Conservation (phyloP, 2,329 filamentous ascomycete genomes). For the Ceratocystis huliohia region DNA sequence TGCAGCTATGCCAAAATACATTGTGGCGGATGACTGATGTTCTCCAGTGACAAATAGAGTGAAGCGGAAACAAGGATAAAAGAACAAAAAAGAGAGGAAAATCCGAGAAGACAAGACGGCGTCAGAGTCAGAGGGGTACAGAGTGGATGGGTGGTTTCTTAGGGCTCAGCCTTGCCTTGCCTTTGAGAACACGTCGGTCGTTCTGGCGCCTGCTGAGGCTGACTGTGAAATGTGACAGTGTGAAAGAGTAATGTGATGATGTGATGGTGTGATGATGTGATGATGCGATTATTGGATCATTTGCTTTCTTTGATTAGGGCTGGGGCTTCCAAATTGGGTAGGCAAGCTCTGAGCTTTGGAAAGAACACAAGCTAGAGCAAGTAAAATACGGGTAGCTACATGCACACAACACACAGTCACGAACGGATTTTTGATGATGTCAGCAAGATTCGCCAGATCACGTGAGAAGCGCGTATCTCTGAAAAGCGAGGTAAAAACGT, state of each 20-base stretch:
- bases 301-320: not conserved
- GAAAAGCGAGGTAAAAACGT: not conserved
- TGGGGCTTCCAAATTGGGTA: slow-evolving; percentile 4
- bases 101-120: not conserved
- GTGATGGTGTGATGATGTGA: not conserved
- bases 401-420: not conserved
- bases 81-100: not conserved
- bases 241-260: not conserved
- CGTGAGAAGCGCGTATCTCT: not conserved
- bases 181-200: not conserved
- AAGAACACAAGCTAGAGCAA: not conserved
- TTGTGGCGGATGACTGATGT: slow-evolving; percentile 26
- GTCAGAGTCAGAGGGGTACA: not conserved
- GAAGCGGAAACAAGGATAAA: not conserved
- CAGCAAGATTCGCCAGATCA: not conserved
- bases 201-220: not conserved
- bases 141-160: not conserved
- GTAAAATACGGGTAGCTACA: not conserved
- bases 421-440: not conserved
- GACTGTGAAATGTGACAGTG: not conserved
- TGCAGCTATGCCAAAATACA: slow-evolving; percentile 46
- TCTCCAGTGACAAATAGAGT: too few relatives aligned
- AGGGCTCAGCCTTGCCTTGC: not conserved
- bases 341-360: not conserved
- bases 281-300: not conserved